phyloP scores from a whole-genome alignment of 306 rosid genomes.

The Cajanus cajan region DNA sequence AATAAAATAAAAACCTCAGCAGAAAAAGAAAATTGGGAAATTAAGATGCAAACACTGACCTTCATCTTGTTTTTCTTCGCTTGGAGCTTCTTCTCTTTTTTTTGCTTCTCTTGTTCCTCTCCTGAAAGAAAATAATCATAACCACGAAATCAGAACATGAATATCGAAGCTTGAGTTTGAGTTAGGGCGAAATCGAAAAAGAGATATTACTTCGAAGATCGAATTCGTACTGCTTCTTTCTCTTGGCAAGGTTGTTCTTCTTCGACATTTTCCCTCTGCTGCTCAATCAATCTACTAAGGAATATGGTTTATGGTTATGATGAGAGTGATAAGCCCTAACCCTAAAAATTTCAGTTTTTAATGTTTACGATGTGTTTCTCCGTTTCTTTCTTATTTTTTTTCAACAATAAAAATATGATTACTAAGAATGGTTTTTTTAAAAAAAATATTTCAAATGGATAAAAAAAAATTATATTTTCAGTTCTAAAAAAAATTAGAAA shows the following conservation, averaged over 20 bases:
- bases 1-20: not conserved
- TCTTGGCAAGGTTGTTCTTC: constrained; percentile 77
- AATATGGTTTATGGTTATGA: not conserved
- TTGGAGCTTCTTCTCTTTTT: constrained; percentile 62
- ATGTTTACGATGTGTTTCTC: not conserved
- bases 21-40: not conserved
- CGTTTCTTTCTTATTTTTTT: not conserved
- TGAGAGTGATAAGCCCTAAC: not conserved
- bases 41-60: constrained; percentile 28
- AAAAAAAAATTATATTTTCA: too few species aligned
- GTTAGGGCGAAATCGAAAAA: not conserved
- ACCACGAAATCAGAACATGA: not conserved
- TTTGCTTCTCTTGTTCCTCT: constrained; percentile 65
- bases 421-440: too few species aligned
- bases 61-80: constrained; percentile 82
- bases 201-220: constrained; percentile 64
- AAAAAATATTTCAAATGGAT: too few species aligned
- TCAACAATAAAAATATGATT: too few species aligned
- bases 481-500: too few species aligned
- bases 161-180: not conserved
- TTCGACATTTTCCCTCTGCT: constrained; percentile 59
- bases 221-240: constrained; percentile 78
- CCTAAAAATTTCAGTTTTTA: not conserved
- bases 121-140: constrained; percentile 40
- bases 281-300: not conserved